Evolutionary conservation across 2,329 filamentous ascomycete species (phyloP).

Genomic region (Lachnellula suecica): DNA sequence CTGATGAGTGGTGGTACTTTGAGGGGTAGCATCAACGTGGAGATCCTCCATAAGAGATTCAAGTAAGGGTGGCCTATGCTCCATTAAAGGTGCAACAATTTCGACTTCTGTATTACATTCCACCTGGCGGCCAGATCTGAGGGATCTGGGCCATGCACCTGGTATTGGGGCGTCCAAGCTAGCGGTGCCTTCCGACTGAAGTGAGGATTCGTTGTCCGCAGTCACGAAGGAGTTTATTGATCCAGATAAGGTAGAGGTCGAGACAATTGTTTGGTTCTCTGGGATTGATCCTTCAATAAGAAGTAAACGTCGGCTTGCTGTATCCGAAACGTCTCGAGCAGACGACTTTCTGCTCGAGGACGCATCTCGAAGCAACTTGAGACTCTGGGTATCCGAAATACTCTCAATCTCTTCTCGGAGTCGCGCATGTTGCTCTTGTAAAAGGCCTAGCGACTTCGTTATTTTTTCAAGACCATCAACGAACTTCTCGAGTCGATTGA

Average conservation of each 20-base stretch:
- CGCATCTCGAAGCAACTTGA: slow-evolving; percentile 19
- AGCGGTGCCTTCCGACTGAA: too few species aligned
- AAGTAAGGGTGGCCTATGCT: too few species aligned
- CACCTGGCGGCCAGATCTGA: too few species aligned
- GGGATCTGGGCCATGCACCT: too few species aligned
- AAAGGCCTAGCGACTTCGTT: slow-evolving; percentile 16
- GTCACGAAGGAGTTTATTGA: neutral
- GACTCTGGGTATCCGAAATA: slow-evolving; percentile 22
- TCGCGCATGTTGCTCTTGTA: slow-evolving; percentile 15
- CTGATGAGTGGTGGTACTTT: too few species aligned
- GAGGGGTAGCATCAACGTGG: too few species aligned
- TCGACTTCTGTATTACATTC: too few species aligned
- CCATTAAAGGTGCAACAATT: too few species aligned
- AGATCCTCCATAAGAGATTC: too few species aligned
- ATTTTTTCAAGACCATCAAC: slow-evolving; percentile 26
- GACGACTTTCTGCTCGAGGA: slow-evolving; percentile 9
- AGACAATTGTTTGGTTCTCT: neutral
- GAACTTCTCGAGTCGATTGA: slow-evolving; percentile 18
- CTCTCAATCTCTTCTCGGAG: slow-evolving; percentile 21
- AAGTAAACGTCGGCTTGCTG: slow-evolving; percentile 13
- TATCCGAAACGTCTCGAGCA: slow-evolving; percentile 14
- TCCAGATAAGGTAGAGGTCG: neutral
- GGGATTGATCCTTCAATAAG: slow-evolving; percentile 1
- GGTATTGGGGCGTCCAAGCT: too few species aligned
- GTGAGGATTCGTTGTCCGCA: neutral